Base-by-base conservation (phyloP, 495 filamentous ascomycete genomes). In the Lasiosphaeria ovina region DNA sequence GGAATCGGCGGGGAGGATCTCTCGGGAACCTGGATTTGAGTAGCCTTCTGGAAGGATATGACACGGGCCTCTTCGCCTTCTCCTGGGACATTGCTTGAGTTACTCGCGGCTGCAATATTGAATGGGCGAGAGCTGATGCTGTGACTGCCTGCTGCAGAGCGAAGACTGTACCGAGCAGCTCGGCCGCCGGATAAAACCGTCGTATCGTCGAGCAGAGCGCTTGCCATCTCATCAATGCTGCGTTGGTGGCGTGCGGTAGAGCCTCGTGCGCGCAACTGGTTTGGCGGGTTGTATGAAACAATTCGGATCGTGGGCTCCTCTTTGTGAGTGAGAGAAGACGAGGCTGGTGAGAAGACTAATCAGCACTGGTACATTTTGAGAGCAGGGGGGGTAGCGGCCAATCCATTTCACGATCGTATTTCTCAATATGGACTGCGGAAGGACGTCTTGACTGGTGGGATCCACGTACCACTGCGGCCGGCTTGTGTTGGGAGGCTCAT, bases 151-250 rank as follows among this genome's bases (percentile, higher is more conserved):
- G 16, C 32, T 7, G 38, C 9, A 7, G 16, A 7, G 14, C 11
- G 40, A 47, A 11, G 14, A 16, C 10, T 32, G 38, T 35, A 6
- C 3, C 47, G 3, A 47, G 17, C 3, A 47, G 35, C 40, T 33
- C 17, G 11, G 9, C 6, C 24, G 11, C 17, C 44, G 1, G 51
- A n/a, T n/a, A 40, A 12, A 4, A 59, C 38, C 12, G 60, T 63
- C 17, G 66, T 68, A 52, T 69, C 65, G 31, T 71, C 63, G 9
- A 75, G 62, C 31, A 75, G 60, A 16, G 64, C 69, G 51, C 59
- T 69, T 55, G 65, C 74, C 51, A 75, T 59, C 24, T 76, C 74
- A 55, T 72, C 68, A 35, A 72, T 62, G 40, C 58, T 70, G 51
- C 68, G 61, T 38, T 66, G 63, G 47, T 66, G 61, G 10, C 54